A percentile compares a stretch with the other conserved stretches of the same genome.
phyloP scores from a whole-genome alignment of 371 early-diverging fungal genomes.

The Rhizopus arrhizus region DNA sequence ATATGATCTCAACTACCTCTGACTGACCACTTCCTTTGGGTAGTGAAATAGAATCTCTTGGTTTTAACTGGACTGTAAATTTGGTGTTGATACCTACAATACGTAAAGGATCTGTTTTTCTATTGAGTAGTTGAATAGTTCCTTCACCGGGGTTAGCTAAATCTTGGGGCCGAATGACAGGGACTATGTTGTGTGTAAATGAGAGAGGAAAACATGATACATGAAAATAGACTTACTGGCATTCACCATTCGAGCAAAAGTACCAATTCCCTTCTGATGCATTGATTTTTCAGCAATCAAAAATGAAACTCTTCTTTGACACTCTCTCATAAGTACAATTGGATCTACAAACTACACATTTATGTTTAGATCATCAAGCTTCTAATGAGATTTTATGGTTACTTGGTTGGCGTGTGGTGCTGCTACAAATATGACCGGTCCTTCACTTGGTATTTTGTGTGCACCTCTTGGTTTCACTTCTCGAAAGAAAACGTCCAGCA shows the following conservation, averaged over 20 bases:
- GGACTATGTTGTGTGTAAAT: conserved; percentile 46
- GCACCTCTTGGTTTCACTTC: conserved; percentile 84
- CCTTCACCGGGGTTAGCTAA: conserved; percentile 72
- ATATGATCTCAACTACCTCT: conserved; percentile 73
- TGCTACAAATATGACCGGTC: conserved; percentile 89
- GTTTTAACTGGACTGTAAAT: conserved; percentile 69
- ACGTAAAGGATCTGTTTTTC: conserved; percentile 63
- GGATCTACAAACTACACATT: conserved; percentile 84
- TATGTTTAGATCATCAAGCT: no score
- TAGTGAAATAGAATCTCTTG: conserved; percentile 62
- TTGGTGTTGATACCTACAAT: conserved; percentile 68
- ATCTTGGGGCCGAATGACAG: conserved; percentile 91
- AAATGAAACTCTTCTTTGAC: conserved; percentile 77
- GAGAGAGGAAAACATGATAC: no score
- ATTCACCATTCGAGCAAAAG: conserved; percentile 68
- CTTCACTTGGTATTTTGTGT: conserved; percentile 81
- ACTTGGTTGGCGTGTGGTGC: conserved; percentile 95
- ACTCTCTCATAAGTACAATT: conserved; percentile 75
- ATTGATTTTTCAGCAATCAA: conserved; percentile 86
- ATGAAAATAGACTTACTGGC: conserved; percentile 49
- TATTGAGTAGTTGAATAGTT: conserved; percentile 51
- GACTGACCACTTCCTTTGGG: conserved; percentile 30
- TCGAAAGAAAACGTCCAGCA: conserved; percentile 81
- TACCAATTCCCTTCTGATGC: conserved; percentile 79
- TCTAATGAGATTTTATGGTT: not conserved